phyloP scores from a whole-genome alignment of 1,139 yeast genomes.

The Nakaseomyces glabratus region DNA sequence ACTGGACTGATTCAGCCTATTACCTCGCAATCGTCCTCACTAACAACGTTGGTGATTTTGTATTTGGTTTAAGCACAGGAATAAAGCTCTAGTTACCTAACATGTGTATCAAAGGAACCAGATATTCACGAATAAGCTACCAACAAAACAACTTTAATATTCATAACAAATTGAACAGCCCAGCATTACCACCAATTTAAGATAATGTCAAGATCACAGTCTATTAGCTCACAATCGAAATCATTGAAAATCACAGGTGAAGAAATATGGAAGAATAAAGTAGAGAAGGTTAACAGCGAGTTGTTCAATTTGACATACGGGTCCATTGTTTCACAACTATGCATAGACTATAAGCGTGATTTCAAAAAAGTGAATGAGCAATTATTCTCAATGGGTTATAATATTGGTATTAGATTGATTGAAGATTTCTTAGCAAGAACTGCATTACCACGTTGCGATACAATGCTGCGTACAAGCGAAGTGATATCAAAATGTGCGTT shows the following conservation, averaged over 20 bases:
- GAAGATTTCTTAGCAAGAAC: constrained; percentile 91
- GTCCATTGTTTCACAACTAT: constrained; percentile 85
- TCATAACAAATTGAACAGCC: too few relatives aligned
- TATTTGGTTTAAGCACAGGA: too few relatives aligned
- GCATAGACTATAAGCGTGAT: constrained; percentile 71
- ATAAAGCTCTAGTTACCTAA: too few relatives aligned
- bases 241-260: constrained; percentile 55
- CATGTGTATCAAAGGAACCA: too few relatives aligned
- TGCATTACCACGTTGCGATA: constrained; percentile 70
- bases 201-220: constrained; percentile 5
- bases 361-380: constrained; percentile 73
- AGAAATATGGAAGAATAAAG: constrained; percentile 84
- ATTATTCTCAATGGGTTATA: constrained; percentile 88
- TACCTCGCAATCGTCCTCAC: too few relatives aligned
- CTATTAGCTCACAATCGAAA: constrained; percentile 13
- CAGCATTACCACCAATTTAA: neutral
- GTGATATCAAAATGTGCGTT: constrained; percentile 79
- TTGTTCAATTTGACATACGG: constrained; percentile 90
- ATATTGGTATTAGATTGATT: constrained; percentile 81
- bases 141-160: too few relatives aligned
- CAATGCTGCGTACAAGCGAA: constrained; percentile 82
- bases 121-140: too few relatives aligned
- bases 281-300: constrained; percentile 88
- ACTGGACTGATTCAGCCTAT: too few relatives aligned
- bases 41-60: too few relatives aligned